A percentile compares a stretch with the other conserved stretches of the same genome.
Conservation (phyloP, 371 early-diverging fungal genomes). For the Apophysomyces variabilis region DNA sequence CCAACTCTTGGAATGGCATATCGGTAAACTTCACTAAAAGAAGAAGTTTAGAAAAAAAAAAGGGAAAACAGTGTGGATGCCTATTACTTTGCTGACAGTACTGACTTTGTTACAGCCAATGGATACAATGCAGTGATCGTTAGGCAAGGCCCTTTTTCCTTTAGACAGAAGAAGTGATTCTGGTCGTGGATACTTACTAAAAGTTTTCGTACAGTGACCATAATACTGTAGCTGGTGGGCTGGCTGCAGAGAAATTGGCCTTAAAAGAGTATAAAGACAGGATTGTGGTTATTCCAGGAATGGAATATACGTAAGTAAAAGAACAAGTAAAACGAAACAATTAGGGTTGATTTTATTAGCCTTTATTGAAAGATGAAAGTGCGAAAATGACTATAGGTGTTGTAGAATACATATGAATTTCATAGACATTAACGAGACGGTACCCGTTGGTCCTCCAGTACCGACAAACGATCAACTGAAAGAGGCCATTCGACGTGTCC, state of each 20-base stretch:
- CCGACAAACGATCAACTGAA: constrained; percentile 72
- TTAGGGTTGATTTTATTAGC: not conserved
- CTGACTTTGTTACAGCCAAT: constrained; percentile 49
- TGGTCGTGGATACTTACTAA: no score
- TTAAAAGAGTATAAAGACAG: constrained; percentile 52
- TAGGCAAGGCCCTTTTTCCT: constrained; percentile 25
- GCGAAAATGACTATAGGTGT: constrained; percentile 37
- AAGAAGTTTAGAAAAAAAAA: no score
- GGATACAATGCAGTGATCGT: constrained; percentile 80
- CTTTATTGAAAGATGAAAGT: constrained; percentile 4
- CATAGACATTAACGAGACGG: constrained; percentile 71
- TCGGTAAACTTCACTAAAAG: constrained; percentile 39
- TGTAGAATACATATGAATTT: constrained; percentile 83
- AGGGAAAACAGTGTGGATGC: not conserved
- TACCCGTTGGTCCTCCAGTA: constrained; percentile 57
- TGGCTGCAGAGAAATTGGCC: constrained; percentile 67
- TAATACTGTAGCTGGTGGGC: constrained; percentile 71
- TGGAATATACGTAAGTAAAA: constrained; percentile 65
- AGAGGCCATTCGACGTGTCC: constrained; percentile 61
- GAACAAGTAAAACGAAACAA: not conserved
- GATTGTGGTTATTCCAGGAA: constrained; percentile 73
- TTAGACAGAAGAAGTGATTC: no score
- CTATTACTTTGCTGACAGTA: not conserved
- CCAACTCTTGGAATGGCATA: constrained; percentile 68
- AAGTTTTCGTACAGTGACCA: constrained; percentile 60